Base-by-base conservation (phyloP, 2,329 filamentous ascomycete species). In the Sclerotinia borealis region DNA sequence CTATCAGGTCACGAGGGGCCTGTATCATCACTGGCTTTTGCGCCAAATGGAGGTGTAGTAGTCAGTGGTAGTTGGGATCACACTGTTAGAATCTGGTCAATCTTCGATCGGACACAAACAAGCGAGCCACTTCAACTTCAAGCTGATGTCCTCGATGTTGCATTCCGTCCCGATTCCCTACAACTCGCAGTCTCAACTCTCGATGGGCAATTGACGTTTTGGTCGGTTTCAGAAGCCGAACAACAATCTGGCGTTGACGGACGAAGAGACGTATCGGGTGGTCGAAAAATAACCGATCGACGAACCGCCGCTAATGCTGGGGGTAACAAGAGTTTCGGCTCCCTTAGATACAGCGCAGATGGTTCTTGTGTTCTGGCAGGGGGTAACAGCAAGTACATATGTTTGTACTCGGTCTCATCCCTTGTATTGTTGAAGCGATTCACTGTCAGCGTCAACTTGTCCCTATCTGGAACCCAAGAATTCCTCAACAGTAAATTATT, bases 381-480 rank as follows among this genome's bases (percentile, higher is more conserved):
- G 54, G 95, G 95, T 37, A 96, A 95, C 80, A 97, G 92, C 86
- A 99, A 99, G 79, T 97, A 96, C 76, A 97, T 99, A 59, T 98
- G 95, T 74, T 77, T 99, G 64, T 99, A 99, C 77, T 93, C 96
- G n/a, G 91, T 96, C 37, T 87, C 87, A 64, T 96, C 93, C 0
- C 92, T 95, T 75, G 92, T 95, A 0, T 79, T 99, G 13, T 80
- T 98, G 63, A 96, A 96, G 76, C 97, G 97, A 74, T 99, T 90
- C 74, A 97, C 93, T 1, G 93, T 98, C 72, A 96, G 91, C 70
- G 85, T 96, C 72, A 99, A 99, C 76, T 81, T 97, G n/a, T 96
- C 93, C 1, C 80, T 99, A 3, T 93, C 96, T 25, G 95, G 95
- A 52, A 99, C 95, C 0, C 93, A 98, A 73, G 95, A 99, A 75